Evolutionary conservation across 768 basidiomycete species (phyloP), one percentile per base, ranked within the genome.

Genomic region (Psilocybe azurescens): DNA sequence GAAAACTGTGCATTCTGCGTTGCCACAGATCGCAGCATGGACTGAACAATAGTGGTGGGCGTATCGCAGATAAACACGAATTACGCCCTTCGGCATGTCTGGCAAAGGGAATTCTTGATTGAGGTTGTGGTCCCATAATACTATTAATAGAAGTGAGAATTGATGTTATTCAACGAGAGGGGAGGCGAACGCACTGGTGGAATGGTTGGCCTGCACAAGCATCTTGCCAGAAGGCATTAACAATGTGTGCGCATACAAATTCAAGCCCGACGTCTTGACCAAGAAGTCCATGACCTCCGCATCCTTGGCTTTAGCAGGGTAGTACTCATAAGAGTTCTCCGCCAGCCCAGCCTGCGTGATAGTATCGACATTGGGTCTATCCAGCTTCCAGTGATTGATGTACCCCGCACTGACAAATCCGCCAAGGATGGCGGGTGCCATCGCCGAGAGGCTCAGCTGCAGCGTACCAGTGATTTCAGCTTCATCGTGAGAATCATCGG

Each of bases 21-120:
- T n/a, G n/a, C n/a, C n/a, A n/a, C n/a, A n/a, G n/a, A n/a, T n/a
- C n/a, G n/a, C n/a, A n/a, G n/a, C n/a, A n/a, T n/a, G n/a, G n/a
- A n/a, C 96, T 98, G 78, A 98, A 96, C 48, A 99, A 69, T 44
- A 97, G 70, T 0, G 94, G 93, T 0, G 90, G n/a, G n/a, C n/a
- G n/a, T n/a, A n/a, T n/a, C n/a, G n/a, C 7, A 94, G 95, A 71
- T 96, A 96, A 2, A 94, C 91, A 20, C 94, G 89, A 20, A 85
- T 86, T 41, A 96, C 87, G 44, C 81, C 76, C 39, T 81, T 79
- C 1, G 91, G 92, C 90, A 93, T 93, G 64, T 84, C 75, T 2
- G 92, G 91, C 5, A 93, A 80, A 1, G 77, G 76, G 0, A 80
- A 86, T 71, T 93, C 90, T 1, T 71, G 58, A 68, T 91, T 91